Evolutionary conservation across 73 alveolate genomes (phyloP).

Genomic region (Paramecium sonneborni): DNA sequence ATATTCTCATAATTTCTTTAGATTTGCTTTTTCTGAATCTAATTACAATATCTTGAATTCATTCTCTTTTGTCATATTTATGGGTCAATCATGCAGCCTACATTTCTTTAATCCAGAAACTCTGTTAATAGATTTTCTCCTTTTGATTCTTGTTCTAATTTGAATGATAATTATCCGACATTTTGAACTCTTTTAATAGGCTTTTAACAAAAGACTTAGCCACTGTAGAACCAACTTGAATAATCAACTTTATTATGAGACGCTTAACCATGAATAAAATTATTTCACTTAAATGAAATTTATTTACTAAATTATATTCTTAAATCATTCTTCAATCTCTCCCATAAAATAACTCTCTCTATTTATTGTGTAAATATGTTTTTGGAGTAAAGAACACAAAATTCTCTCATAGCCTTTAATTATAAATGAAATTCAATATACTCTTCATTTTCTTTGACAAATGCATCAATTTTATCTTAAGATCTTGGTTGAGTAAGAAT

Average conservation of each 20-base stretch:
- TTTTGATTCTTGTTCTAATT: not conserved
- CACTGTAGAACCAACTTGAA: constrained; percentile 18
- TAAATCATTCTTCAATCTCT: not conserved
- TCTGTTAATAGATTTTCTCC: not conserved
- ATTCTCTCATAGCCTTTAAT: not conserved
- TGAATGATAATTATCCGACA: not conserved
- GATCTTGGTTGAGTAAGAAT: not conserved
- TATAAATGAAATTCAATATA: not conserved
- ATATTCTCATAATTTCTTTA: not conserved
- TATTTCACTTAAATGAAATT: not conserved
- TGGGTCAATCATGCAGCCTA: constrained; percentile 29
- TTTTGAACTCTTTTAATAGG: not conserved
- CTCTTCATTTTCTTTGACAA: not conserved
- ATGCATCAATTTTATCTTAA: not conserved
- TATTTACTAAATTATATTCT: constrained; percentile 3
- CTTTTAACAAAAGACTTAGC: constrained; percentile 31
- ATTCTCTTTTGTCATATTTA: constrained; percentile 39
- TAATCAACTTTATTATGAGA: constrained; percentile 2
- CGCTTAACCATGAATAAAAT: constrained; percentile 49
- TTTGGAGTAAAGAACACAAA: not conserved
- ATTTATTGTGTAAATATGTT: not conserved
- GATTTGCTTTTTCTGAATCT: not conserved
- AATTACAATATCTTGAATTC: constrained; percentile 13
- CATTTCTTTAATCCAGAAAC: not conserved
- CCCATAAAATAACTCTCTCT: not conserved